Conservation (phyloP, 129 eudicot species). For the Tagetes erecta region DNA sequence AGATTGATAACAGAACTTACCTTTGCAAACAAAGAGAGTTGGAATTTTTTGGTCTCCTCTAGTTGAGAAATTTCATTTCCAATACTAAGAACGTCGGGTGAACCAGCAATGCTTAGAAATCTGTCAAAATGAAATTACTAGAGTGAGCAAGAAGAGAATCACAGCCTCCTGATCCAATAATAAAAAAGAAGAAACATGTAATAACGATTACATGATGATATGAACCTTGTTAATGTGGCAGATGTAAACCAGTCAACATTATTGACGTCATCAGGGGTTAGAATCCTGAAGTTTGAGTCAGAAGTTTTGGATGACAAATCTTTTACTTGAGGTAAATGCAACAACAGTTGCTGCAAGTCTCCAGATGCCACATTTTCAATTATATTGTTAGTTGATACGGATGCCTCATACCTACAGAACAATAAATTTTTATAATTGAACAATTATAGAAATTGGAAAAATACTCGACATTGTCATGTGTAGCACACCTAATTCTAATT, state of each 20-base stretch:
- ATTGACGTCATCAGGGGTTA: conserved; percentile 39
- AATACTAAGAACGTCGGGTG: conserved; percentile 48
- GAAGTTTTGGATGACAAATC: conserved; percentile 57
- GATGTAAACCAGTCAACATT: conserved; percentile 66
- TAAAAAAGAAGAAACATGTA: conserved; percentile 12
- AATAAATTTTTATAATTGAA: conserved; percentile 14
- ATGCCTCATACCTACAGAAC: conserved; percentile 63
- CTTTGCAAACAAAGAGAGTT: conserved; percentile 63
- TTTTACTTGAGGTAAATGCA: conserved; percentile 58
- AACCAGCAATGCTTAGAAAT: conserved; percentile 58
- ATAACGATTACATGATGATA: conserved; percentile 21
- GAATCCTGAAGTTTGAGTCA: conserved; percentile 59
- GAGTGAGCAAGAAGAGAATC: conserved; percentile 19
- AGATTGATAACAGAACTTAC: conserved; percentile 19
- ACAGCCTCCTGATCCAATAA: conserved; percentile 7
- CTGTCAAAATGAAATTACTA: conserved; percentile 37
- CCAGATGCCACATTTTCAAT: conserved; percentile 70
- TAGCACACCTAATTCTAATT: neutral
- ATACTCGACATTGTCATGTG: neutral
- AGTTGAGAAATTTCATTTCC: conserved; percentile 76
- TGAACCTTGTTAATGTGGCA: conserved; percentile 71
- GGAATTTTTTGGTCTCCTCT: conserved; percentile 81
- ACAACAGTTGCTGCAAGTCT: conserved; percentile 59
- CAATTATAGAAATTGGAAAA: neutral
- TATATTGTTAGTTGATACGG: conserved; percentile 42